phyloP scores from a whole-genome alignment of 768 basidiomycete species.

The Rhodotorula sphaerocarpa region DNA sequence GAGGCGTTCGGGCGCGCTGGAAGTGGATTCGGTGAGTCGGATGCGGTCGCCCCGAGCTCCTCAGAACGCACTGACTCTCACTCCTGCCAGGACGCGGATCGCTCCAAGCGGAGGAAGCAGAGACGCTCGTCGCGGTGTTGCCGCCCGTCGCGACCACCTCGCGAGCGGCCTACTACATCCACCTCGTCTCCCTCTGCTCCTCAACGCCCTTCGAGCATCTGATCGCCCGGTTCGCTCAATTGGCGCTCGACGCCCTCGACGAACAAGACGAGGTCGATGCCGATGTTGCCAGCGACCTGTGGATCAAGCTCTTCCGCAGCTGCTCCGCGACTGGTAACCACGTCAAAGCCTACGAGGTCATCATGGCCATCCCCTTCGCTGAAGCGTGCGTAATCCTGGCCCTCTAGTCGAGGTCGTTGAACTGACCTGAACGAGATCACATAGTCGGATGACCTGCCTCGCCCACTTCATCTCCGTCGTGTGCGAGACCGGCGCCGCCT shows the following conservation, averaged over 20 bases:
- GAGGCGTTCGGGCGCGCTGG: constrained; percentile 25
- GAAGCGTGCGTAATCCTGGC: constrained; percentile 58
- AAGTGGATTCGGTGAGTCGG: constrained; percentile 19
- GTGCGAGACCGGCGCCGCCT: constrained; percentile 80
- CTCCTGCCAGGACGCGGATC: constrained; percentile 42
- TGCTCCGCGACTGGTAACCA: constrained; percentile 64
- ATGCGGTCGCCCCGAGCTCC: neutral
- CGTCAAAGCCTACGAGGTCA: constrained; percentile 76
- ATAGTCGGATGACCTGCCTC: constrained; percentile 72
- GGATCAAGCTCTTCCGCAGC: constrained; percentile 69
- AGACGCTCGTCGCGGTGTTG: constrained; percentile 43
- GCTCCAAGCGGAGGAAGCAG: constrained; percentile 49
- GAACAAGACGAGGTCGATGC: constrained; percentile 47
- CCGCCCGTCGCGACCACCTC: constrained; percentile 55
- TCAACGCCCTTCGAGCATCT: constrained; percentile 51
- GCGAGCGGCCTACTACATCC: constrained; percentile 66
- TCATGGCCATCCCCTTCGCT: constrained; percentile 66
- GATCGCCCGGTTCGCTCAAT: constrained; percentile 65
- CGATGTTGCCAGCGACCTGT: constrained; percentile 59
- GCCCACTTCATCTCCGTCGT: constrained; percentile 77
- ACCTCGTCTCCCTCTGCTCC: constrained; percentile 68
- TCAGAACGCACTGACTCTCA: neutral
- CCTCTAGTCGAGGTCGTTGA: neutral
- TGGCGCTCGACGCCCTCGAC: constrained; percentile 61
- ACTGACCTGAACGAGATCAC: constrained; percentile 15